Evolutionary conservation across 2,329 filamentous ascomycete species (phyloP).

Genomic region (Aspergillus oerlinghausenensis): DNA sequence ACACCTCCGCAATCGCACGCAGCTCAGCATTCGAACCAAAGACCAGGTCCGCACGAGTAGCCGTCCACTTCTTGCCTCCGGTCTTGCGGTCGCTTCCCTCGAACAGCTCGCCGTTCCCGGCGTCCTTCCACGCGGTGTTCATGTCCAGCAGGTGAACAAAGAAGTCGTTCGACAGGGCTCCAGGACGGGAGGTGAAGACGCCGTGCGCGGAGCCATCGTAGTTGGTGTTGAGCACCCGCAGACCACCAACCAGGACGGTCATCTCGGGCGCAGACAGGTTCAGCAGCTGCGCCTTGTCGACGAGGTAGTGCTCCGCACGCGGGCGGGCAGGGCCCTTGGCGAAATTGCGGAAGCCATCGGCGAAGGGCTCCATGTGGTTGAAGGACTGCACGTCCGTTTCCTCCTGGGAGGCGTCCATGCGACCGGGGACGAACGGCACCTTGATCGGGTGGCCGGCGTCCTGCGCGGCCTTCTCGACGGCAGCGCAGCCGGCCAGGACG

Average conservation of each 20-base stretch:
- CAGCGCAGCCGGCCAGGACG: slow-evolving; percentile 67
- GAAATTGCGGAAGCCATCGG: slow-evolving; percentile 79
- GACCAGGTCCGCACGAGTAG: slow-evolving; percentile 63
- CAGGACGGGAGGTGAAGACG: slow-evolving; percentile 64
- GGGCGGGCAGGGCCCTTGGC: slow-evolving; percentile 59
- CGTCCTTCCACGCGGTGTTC: slow-evolving; percentile 59
- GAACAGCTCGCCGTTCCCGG: slow-evolving; percentile 53
- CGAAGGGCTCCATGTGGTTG: slow-evolving; percentile 60
- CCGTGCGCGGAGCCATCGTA: slow-evolving; percentile 64
- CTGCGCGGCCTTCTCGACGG: slow-evolving; percentile 64
- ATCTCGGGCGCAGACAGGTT: slow-evolving; percentile 67
- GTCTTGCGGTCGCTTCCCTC: slow-evolving; percentile 62
- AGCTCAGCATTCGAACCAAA: slow-evolving; percentile 72
- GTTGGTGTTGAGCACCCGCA: slow-evolving; percentile 67
- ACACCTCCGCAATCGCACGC: slow-evolving; percentile 66
- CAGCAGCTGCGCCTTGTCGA: slow-evolving; percentile 68
- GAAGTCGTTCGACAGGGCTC: slow-evolving; percentile 72
- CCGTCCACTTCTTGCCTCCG: slow-evolving; percentile 64
- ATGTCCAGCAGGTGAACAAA: slow-evolving; percentile 74
- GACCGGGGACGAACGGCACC: slow-evolving; percentile 70
- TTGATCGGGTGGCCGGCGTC: slow-evolving; percentile 38
- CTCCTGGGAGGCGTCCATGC: slow-evolving; percentile 66
- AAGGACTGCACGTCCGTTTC: slow-evolving; percentile 66
- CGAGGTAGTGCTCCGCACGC: slow-evolving; percentile 62
- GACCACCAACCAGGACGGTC: slow-evolving; percentile 66